These are phyloP conservation scores for Keqinozyma sinolaborantium DNA, from an alignment of 1,139 yeast species.

Conservation along the genomic window DNA sequence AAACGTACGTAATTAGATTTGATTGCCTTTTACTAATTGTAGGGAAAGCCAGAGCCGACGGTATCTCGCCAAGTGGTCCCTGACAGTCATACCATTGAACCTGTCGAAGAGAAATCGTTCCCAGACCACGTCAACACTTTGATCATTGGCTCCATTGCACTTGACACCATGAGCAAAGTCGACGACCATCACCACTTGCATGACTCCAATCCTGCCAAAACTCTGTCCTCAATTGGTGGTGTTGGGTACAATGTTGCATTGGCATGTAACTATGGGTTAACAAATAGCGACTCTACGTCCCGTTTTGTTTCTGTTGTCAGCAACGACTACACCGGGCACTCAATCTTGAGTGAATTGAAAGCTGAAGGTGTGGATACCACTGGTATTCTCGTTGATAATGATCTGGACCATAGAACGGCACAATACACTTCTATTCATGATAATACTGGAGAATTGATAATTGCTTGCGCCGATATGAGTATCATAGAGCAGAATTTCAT, in stretches of 20 bases:
- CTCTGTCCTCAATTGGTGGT: constrained; percentile 67
- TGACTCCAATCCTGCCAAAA: constrained; percentile 75
- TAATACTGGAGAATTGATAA: constrained; percentile 54
- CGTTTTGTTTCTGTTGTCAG: constrained; percentile 63
- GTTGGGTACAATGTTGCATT: constrained; percentile 77
- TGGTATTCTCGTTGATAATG: constrained; percentile 31
- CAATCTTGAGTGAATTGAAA: constrained; percentile 29
- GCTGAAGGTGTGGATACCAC: constrained; percentile 28
- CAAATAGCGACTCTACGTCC: constrained; percentile 12
- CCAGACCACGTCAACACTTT: constrained; percentile 20
- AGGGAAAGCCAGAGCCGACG: neutral
- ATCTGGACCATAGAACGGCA: constrained; percentile 43
- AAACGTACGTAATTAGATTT: constrained; percentile 17
- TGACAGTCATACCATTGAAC: no score
- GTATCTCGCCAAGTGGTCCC: neutral
- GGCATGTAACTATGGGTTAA: constrained; percentile 39
- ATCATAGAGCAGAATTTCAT: constrained; percentile 52
- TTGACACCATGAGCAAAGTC: constrained; percentile 61
- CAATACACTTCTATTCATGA: constrained; percentile 73
- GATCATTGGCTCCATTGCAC: constrained; percentile 74
- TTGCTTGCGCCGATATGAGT: constrained; percentile 86
- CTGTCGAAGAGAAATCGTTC: no score
- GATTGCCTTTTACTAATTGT: constrained; percentile 7
- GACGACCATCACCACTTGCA: constrained; percentile 25
- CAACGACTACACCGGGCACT: constrained; percentile 49